Base-by-base conservation (phyloP, 129 eudicot species). In the Dittrichia graveolens region DNA sequence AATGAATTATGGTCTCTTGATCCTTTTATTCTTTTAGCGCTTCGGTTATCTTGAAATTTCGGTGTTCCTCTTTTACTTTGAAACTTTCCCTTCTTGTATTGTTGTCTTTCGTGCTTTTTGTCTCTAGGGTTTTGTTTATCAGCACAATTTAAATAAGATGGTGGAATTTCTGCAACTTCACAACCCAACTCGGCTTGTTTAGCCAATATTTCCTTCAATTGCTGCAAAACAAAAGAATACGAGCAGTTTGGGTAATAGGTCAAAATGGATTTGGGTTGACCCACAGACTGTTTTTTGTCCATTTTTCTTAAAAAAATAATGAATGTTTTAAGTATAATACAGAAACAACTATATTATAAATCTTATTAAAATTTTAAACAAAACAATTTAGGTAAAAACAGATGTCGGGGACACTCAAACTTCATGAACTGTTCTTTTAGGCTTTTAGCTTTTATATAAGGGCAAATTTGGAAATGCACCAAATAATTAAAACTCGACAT, bases 171-270 rank as follows among this genome's bases (percentile, higher is more conserved):
- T 3, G 98, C 96, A 68, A 94, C 96, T 82, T 90, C 97, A 71
- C 81, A 82, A 5, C 98, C 98, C 79, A 94, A 75, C 75, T 94
- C 97, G 2, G 89, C 97, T 62, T 94, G 98, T 79, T 88, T 94
- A 1, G 85, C 87, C 70, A 94, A 53, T 74, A 94, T 81, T 14
- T 90, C 93, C 82, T 86, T 88, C 66, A 94, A 91, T 88, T 94
- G 96, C 98, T 90, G 85, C 78, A 79, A 81, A 43, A 81, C 14
- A 58, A 75, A 52, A 69, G 5, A 15, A 39, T 13, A 37, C 3
- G 14, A 3, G 53, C 53, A 9, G 9, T 8, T 15, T 52, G 58
- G 34, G 58, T 52, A 52, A 52, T 3, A 8, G 34, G 58, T 16
- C 24, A 52, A 52, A 52, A 4, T 5, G 24, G 34, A 14, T 19